Evolutionary conservation across 2,329 filamentous ascomycete genomes (phyloP).

Genomic region (Westerdykella aurantiaca): DNA sequence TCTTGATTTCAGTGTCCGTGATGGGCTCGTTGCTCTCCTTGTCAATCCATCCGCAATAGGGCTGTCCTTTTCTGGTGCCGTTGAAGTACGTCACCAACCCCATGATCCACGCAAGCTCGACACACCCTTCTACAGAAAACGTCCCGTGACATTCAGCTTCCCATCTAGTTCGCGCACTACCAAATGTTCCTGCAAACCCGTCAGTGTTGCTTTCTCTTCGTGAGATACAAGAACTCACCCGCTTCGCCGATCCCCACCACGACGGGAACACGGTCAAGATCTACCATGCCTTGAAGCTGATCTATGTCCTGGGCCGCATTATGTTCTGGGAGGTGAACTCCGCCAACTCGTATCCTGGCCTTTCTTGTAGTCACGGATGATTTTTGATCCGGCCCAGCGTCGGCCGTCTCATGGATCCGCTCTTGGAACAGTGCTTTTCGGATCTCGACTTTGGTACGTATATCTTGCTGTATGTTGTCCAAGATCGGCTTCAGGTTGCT

Average conservation of each 20-base stretch:
- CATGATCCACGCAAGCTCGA: constrained; percentile 95
- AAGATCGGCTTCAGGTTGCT: no score
- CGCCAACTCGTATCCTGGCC: constrained; percentile 9
- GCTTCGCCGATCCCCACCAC: constrained; percentile 39
- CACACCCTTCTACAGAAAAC: constrained; percentile 80
- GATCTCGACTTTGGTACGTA: no score
- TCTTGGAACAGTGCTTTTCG: no score
- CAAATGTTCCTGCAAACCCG: constrained; percentile 56
- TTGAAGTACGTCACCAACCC: constrained; percentile 79
- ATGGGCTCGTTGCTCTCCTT: constrained; percentile 19
- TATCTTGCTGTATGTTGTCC: no score
- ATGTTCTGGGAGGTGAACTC: no score
- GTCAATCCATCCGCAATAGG: constrained; percentile 28
- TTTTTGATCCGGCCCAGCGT: no score
- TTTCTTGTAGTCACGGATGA: constrained; percentile 10
- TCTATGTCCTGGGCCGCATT: no score
- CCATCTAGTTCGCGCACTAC: constrained; percentile 83
- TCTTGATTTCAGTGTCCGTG: constrained; percentile 26
- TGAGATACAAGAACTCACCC: neutral
- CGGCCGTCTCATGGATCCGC: no score
- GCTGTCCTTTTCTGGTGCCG: constrained; percentile 55
- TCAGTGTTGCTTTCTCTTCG: no score
- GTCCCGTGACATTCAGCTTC: constrained; percentile 84
- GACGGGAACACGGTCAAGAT: constrained; percentile 36
- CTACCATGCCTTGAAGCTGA: constrained; percentile 34